Evolutionary conservation across 148 eudicot genomes (phyloP).

Genomic region (Dysphania ambrosioides): DNA sequence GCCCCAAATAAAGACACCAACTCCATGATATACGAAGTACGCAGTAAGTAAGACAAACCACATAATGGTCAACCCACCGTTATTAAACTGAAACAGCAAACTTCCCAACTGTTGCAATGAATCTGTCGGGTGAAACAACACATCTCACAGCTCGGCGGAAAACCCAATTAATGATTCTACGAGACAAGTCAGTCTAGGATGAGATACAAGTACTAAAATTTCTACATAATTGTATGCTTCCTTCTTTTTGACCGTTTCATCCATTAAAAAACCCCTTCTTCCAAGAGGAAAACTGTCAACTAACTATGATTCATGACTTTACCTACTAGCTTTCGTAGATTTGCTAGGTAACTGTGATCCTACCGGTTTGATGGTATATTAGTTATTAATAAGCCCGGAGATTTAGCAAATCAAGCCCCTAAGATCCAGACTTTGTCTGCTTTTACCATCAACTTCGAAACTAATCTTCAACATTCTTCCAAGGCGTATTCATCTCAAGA

Average conservation of each 20-base stretch:
- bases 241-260: slow-evolving; percentile 16
- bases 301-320: not conserved
- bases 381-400: not conserved
- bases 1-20: no score
- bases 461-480: slow-evolving; percentile 9
- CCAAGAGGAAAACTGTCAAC: slow-evolving; percentile 15
- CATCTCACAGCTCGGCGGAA: slow-evolving; percentile 26
- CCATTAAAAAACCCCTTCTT: not conserved
- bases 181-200: slow-evolving; percentile 18
- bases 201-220: slow-evolving; percentile 22
- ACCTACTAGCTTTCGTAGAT: not conserved
- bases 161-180: slow-evolving; percentile 17
- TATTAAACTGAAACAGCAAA: not conserved
- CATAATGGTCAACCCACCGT: no score
- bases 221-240: not conserved
- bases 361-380: not conserved
- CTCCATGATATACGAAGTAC: no score
- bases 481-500: not conserved
- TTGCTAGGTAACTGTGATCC: not conserved
- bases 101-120: slow-evolving; percentile 1
- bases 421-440: slow-evolving; percentile 13
- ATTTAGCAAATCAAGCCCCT: slow-evolving; percentile 13
- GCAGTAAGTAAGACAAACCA: no score
- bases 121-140: not conserved
- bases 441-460: slow-evolving; percentile 6